A percentile compares a stretch with the other conserved stretches of the same genome.
These are phyloP conservation scores for Chaetomium sp. DNA, from an alignment of 2,329 filamentous ascomycete genomes.

Conservation along the genomic window DNA sequence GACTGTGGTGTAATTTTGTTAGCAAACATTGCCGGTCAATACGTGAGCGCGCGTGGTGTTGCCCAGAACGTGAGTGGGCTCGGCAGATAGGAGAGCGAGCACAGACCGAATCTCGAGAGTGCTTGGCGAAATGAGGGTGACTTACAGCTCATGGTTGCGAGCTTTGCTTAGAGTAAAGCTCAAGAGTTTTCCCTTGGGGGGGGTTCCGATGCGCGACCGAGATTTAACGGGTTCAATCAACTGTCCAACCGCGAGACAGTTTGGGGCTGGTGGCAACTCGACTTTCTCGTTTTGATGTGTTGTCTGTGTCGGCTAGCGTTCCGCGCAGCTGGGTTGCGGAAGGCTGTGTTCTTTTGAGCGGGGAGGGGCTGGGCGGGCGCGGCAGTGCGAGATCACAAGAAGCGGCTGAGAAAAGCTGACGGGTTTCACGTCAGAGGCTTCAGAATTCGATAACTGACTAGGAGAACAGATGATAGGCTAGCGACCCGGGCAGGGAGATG, in stretches of 20 bases:
- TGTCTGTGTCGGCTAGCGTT: slow-evolving; percentile 6
- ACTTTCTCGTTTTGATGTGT: slow-evolving; percentile 1
- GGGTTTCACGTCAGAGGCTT: neutral
- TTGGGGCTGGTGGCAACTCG: neutral
- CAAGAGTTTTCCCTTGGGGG: neutral
- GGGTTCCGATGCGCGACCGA: neutral
- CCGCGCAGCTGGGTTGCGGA: neutral
- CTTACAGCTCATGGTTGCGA: slow-evolving; percentile 27
- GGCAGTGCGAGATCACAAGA: slow-evolving; percentile 11
- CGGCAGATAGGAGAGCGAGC: neutral
- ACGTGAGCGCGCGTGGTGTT: neutral
- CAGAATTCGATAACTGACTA: neutral
- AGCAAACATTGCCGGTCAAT: neutral
- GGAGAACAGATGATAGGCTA: neutral
- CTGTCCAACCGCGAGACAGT: slow-evolving; percentile 4
- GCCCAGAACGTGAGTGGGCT: neutral
- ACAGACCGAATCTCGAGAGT: slow-evolving; percentile 21
- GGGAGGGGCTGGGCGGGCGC: slow-evolving; percentile 8
- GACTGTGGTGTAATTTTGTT: slow-evolving; percentile 39
- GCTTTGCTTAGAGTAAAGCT: slow-evolving; percentile 15
- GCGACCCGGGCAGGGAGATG: slow-evolving; percentile 13
- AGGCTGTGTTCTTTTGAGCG: slow-evolving; percentile 2
- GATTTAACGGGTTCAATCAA: slow-evolving; percentile 6
- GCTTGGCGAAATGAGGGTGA: slow-evolving; percentile 18
- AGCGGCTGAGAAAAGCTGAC: slow-evolving; percentile 13